A percentile compares a stretch with the other conserved stretches of the same genome.
Conservation (phyloP, 192 early-diverging fungal genomes). For the Backusella psychrophila region DNA sequence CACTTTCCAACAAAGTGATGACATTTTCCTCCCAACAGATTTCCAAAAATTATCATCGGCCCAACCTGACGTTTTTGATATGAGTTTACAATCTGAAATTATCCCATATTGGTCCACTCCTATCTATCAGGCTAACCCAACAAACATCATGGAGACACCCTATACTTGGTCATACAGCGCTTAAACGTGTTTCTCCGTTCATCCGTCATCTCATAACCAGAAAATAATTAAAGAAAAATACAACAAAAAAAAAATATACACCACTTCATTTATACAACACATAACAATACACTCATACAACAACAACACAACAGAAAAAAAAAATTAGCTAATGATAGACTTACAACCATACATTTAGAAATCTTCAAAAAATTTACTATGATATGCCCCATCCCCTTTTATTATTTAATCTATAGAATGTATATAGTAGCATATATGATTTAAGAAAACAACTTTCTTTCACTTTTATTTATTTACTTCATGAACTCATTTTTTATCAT, state of each 20-base stretch:
- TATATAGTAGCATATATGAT: background rate
- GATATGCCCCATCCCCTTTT: slow-evolving; percentile 3
- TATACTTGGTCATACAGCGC: background rate
- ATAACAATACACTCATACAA: slow-evolving; percentile 3
- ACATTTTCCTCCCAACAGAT: background rate
- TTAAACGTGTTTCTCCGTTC: background rate
- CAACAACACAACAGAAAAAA: slow-evolving; percentile 1
- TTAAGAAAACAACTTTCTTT: background rate
- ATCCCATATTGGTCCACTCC: background rate
- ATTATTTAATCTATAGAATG: slow-evolving; percentile 1
- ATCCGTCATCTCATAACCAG: background rate
- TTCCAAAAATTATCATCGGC: background rate
- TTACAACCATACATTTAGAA: background rate
- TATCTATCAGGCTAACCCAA: background rate
- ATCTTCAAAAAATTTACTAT: background rate
- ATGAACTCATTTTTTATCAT: slow-evolving; percentile 3
- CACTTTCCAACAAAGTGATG: background rate
- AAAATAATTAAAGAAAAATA: background rate
- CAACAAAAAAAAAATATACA: background rate
- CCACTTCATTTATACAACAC: slow-evolving; percentile 3
- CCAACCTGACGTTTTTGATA: background rate
- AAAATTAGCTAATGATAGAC: background rate
- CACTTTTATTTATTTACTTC: background rate
- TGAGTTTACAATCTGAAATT: background rate
- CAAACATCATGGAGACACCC: background rate